Percentiles rank a stretch among this genome's conserved stretches.
Evolutionary conservation across 1,284 basidiomycete species (phyloP).

Genomic region (Apiotrichum domesticum): DNA sequence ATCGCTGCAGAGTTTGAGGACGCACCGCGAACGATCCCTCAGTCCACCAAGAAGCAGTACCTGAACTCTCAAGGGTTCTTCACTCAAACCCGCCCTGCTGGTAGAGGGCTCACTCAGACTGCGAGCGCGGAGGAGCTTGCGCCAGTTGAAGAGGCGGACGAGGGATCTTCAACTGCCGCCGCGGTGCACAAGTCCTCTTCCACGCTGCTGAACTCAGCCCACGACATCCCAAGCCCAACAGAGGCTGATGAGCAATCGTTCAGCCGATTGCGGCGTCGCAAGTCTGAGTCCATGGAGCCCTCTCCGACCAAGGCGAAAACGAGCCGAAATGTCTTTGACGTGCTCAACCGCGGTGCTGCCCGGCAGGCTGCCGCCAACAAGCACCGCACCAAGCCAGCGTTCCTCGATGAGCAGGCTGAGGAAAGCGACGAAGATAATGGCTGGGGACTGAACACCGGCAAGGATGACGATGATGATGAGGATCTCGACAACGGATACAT

Average conservation of each 20-base stretch:
- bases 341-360: not conserved
- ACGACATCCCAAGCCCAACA: slow-evolving; percentile 2
- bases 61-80: slow-evolving; percentile 40
- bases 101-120: not conserved
- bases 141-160: not conserved
- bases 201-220: not conserved
- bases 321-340: slow-evolving; percentile 9
- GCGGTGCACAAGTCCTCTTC: not conserved
- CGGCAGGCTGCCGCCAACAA: not conserved
- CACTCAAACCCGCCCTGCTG: slow-evolving; percentile 37
- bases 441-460: slow-evolving; percentile 20
- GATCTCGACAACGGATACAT: slow-evolving; percentile 28
- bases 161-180: slow-evolving; percentile 19
- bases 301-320: not conserved
- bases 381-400: slow-evolving; percentile 1
- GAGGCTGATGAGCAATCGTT: slow-evolving; percentile 10
- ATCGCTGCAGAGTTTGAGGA: slow-evolving; percentile 33
- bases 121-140: not conserved
- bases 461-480: slow-evolving; percentile 30
- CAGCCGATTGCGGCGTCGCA: slow-evolving; percentile 19
- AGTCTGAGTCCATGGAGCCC: not conserved
- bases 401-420: slow-evolving; percentile 40
- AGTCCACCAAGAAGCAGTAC: slow-evolving; percentile 23
- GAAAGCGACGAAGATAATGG: slow-evolving; percentile 49
- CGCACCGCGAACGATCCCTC: slow-evolving; percentile 13